These are phyloP conservation scores for Drechslera avenae DNA, from an alignment of 2,329 filamentous ascomycete genomes.

Conservation along the genomic window DNA sequence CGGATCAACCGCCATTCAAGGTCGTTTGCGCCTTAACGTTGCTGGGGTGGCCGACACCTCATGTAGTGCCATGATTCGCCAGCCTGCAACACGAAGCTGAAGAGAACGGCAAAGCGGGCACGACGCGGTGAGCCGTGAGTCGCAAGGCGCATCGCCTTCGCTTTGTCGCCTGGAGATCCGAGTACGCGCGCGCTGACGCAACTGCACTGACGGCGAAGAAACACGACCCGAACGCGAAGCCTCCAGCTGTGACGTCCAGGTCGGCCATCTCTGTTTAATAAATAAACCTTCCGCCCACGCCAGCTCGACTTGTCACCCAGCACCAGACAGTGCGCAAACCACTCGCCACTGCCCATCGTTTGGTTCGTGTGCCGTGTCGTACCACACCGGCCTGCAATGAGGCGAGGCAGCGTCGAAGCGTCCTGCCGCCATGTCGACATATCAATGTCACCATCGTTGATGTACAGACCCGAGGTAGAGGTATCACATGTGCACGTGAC, in stretches of 20 bases:
- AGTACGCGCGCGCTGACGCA: slow-evolving; percentile 2
- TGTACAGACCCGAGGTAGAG: too few species aligned
- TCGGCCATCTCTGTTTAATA: slow-evolving; percentile 6
- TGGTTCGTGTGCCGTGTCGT: too few species aligned
- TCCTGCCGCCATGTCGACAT: too few species aligned
- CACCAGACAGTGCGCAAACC: not conserved
- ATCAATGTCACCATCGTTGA: too few species aligned
- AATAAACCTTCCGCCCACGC: not conserved
- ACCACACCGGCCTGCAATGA: too few species aligned
- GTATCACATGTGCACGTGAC: not conserved
- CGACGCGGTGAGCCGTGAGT: slow-evolving; percentile 8
- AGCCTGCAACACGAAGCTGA: slow-evolving; percentile 1
- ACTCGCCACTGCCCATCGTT: too few species aligned
- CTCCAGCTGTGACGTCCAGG: slow-evolving; percentile 3
- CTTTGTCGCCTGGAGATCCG: slow-evolving; percentile 2
- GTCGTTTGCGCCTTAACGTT: not conserved
- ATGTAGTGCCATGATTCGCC: slow-evolving; percentile 3
- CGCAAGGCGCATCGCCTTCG: slow-evolving; percentile 1
- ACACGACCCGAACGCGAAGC: not conserved
- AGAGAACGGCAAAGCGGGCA: slow-evolving; percentile 4
- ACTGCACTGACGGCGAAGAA: not conserved
- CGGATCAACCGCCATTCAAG: slow-evolving; percentile 6
- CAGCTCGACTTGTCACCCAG: too few species aligned
- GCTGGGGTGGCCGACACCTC: not conserved
- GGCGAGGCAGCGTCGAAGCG: too few species aligned